A percentile compares a stretch with the other conserved stretches of the same genome.
phyloP scores from a whole-genome alignment of 2,329 filamentous ascomycete genomes.

The Truncatella angustata region DNA sequence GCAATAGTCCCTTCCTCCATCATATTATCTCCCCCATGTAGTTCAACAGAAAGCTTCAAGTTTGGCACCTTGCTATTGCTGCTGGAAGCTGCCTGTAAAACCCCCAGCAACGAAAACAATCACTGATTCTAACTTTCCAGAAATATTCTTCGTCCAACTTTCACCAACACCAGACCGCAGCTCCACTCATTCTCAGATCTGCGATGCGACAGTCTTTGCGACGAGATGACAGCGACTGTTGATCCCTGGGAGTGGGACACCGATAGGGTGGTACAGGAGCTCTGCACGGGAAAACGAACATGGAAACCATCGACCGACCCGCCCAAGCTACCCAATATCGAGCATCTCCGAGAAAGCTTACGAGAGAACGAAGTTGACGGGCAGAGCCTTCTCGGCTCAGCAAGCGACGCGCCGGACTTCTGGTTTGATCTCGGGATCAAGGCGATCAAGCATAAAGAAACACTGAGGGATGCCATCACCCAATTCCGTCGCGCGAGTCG shows the following conservation, averaged over 20 bases:
- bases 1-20: no score
- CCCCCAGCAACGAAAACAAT: no score
- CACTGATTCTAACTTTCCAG: no score
- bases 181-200: no score
- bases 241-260: conserved; percentile 78
- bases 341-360: conserved; percentile 52
- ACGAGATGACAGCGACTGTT: conserved; percentile 21
- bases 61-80: no score
- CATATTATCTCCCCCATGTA: no score
- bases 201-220: background rate
- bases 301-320: conserved; percentile 38
- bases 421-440: conserved; percentile 54
- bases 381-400: conserved; percentile 56
- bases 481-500: conserved; percentile 52
- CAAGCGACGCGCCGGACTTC: conserved; percentile 51
- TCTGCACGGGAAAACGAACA: conserved; percentile 56
- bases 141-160: no score
- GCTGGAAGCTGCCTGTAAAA: no score
- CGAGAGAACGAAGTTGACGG: conserved; percentile 65
- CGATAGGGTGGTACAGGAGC: conserved; percentile 62
- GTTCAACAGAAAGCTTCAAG: no score
- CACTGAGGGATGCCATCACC: conserved; percentile 56
- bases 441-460: conserved; percentile 55
- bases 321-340: conserved; percentile 48
- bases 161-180: no score